phyloP scores from a whole-genome alignment of 2,329 filamentous ascomycete genomes.

The Rutstroemia sydowiana region DNA sequence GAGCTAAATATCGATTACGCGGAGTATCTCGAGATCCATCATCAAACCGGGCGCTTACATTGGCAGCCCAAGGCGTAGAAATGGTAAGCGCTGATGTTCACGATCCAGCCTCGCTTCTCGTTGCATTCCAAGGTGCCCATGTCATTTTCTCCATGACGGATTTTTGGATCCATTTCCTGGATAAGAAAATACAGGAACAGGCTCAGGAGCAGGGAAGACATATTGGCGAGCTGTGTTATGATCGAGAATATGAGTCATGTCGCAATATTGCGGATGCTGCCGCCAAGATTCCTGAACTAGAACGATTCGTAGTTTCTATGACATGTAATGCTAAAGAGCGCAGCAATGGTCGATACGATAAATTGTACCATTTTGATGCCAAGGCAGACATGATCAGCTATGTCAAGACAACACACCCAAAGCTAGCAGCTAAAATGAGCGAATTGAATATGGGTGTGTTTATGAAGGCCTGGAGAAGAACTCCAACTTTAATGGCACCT shows the following conservation, averaged over 20 bases:
- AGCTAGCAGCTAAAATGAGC: conserved; percentile 27
- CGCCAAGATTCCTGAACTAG: conserved; percentile 27
- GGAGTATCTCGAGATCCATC: conserved; percentile 37
- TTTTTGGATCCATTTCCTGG: conserved; percentile 33
- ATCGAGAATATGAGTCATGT: conserved; percentile 32
- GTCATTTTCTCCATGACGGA: conserved; percentile 49
- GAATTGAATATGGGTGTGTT: conserved; percentile 30
- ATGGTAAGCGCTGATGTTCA: conserved; percentile 37
- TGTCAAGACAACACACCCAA: conserved; percentile 22
- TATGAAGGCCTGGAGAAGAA: conserved; percentile 18
- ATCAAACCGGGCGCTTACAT: conserved; percentile 31
- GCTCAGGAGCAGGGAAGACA: conserved; percentile 14
- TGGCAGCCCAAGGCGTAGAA: conserved; percentile 35
- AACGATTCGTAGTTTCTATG: conserved; percentile 35
- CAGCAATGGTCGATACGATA: conserved; percentile 28
- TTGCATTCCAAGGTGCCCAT: conserved; percentile 38
- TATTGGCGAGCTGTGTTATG: conserved; percentile 21
- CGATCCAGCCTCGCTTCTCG: conserved; percentile 31
- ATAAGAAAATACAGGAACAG: neutral
- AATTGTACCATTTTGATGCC: conserved; percentile 15
- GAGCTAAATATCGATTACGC: conserved; percentile 31
- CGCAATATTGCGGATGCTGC: conserved; percentile 34
- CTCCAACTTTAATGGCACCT: neutral
- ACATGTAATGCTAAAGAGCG: conserved; percentile 32
- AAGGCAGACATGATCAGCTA: conserved; percentile 34